Evolutionary conservation across 2,329 filamentous ascomycete genomes (phyloP).

Genomic region (Talaromyces sp.): DNA sequence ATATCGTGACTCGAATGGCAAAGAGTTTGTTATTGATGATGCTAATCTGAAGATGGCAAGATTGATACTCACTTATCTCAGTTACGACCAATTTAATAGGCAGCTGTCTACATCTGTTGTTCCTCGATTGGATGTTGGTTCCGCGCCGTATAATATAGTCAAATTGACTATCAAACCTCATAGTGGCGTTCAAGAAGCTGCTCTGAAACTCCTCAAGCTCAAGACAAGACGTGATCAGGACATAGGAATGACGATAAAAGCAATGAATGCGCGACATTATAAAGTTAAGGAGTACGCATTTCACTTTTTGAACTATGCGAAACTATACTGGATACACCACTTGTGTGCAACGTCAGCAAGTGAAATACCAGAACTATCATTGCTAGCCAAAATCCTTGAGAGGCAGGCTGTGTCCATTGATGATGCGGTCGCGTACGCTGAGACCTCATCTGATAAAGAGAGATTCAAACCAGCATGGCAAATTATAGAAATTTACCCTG

Average conservation of each 20-base stretch:
- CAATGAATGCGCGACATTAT: not conserved
- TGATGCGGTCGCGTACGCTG: not conserved
- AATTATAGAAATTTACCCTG: too few species aligned
- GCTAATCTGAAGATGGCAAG: not conserved
- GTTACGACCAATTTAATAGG: not conserved
- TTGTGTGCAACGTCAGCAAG: not conserved
- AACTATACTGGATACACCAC: not conserved
- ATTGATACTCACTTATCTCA: not conserved
- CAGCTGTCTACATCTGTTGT: conserved; percentile 1
- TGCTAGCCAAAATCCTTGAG: not conserved
- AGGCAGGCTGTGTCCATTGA: not conserved
- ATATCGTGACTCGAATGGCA: not conserved
- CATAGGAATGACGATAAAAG: not conserved
- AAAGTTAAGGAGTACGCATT: not conserved
- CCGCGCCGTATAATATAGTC: not conserved
- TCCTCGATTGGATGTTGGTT: not conserved
- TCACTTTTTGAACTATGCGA: not conserved
- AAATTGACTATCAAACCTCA: not conserved
- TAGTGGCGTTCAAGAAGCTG: not conserved
- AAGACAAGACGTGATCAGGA: not conserved
- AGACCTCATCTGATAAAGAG: not conserved
- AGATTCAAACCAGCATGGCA: too few species aligned
- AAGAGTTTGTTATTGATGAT: not conserved
- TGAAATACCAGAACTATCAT: not conserved
- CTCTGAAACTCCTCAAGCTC: not conserved